Percentiles rank a stretch among this genome's conserved stretches.
These are phyloP conservation scores for Colletotrichum sp. DNA, from an alignment of 2,329 filamentous ascomycete species.

Conservation along the genomic window DNA sequence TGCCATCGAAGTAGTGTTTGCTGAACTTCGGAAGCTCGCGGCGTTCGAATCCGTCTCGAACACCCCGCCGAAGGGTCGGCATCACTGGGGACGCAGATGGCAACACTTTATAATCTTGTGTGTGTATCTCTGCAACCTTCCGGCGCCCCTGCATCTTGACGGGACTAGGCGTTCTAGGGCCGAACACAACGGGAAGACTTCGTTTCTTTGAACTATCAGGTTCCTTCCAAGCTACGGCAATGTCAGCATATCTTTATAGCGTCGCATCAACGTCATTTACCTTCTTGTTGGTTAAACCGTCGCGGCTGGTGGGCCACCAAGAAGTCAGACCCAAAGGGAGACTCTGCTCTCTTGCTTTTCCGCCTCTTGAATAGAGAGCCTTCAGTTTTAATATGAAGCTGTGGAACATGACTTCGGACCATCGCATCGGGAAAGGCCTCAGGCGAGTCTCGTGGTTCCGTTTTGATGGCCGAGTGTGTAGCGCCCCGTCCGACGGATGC, in stretches of 20 bases:
- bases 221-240: neutral
- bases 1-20: neutral
- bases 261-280: neutral
- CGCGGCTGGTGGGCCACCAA: neutral
- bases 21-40: neutral
- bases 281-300: neutral
- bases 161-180: neutral
- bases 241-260: neutral
- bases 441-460: neutral
- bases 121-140: neutral
- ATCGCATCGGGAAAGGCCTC: neutral
- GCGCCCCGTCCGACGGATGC: neutral
- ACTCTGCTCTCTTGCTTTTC: neutral
- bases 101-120: neutral
- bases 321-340: neutral
- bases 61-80: neutral
- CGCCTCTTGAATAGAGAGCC: neutral
- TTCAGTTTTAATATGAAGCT: neutral
- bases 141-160: neutral
- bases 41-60: neutral
- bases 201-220: neutral
- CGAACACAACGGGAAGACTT: neutral
- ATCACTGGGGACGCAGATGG: neutral
- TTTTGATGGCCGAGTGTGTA: neutral
- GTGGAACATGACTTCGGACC: neutral